A percentile compares a stretch with the other conserved stretches of the same genome.
phyloP scores from a whole-genome alignment of 306 rosid genomes.

The Oemleria cerasiformis region DNA sequence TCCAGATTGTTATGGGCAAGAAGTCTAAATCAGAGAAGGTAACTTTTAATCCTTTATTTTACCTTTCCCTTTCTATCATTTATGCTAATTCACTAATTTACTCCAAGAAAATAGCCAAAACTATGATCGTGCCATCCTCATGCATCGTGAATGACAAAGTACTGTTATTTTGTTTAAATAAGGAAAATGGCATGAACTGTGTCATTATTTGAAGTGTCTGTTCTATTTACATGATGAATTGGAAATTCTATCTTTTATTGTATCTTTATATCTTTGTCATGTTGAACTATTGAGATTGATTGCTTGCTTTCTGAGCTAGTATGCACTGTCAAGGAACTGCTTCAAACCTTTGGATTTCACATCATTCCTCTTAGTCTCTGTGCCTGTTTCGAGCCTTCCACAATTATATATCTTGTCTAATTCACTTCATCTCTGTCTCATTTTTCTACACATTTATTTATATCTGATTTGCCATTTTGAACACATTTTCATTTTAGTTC shows the following conservation, averaged over 20 bases:
- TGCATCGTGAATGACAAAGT: neutral
- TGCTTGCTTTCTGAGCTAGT: neutral
- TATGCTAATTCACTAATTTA: neutral
- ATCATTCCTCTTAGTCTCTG: neutral
- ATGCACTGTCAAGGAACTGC: neutral
- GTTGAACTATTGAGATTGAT: neutral
- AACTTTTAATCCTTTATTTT: conserved; percentile 17
- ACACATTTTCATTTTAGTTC: neutral
- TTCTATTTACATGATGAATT: neutral
- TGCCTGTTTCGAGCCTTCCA: neutral
- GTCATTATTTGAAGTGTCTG: neutral
- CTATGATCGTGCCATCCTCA: neutral
- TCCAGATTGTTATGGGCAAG: conserved; percentile 68
- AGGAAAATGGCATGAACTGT: neutral
- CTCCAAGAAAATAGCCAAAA: neutral
- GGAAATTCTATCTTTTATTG: neutral
- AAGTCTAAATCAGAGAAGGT: conserved; percentile 42
- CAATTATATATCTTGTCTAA: too few relatives aligned
- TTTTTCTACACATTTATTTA: too few relatives aligned
- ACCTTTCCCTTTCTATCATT: neutral
- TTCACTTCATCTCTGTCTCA: too few relatives aligned
- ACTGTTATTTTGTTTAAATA: neutral
- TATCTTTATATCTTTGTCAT: neutral
- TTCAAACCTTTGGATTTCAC: neutral
- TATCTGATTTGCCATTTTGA: too few relatives aligned